phyloP scores from a whole-genome alignment of 331 rosid genomes.

The Quercus phellos region DNA sequence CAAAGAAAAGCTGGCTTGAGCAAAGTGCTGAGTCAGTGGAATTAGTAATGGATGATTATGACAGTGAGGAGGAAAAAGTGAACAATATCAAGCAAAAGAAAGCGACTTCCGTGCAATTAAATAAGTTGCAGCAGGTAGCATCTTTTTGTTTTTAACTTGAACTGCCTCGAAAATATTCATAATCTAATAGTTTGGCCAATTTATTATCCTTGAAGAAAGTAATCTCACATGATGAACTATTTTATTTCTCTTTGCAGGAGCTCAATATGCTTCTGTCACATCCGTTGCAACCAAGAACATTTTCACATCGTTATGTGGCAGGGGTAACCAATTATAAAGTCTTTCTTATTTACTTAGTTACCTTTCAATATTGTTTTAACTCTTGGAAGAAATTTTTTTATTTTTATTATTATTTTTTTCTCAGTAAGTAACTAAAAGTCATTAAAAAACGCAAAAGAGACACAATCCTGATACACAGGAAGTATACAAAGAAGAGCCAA shows the following conservation, averaged over 20 bases:
- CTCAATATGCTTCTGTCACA: constrained; percentile 62
- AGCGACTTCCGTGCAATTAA: constrained; percentile 54
- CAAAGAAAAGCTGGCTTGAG: constrained; percentile 75
- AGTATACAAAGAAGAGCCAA: no score
- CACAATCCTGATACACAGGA: no score
- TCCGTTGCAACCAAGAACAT: constrained; percentile 77
- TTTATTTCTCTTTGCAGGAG: constrained; percentile 47
- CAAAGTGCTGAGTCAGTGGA: constrained; percentile 73
- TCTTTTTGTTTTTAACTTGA: not conserved
- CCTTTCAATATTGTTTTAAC: not conserved
- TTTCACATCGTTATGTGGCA: constrained; percentile 82
- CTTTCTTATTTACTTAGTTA: not conserved
- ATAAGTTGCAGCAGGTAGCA: constrained; percentile 68
- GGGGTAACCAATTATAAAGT: constrained; percentile 54
- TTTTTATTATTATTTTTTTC: no score
- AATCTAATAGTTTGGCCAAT: not conserved
- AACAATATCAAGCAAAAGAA: constrained; percentile 58
- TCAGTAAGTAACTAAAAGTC: no score
- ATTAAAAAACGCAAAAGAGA: no score
- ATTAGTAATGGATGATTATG: constrained; percentile 49
- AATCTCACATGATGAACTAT: not conserved
- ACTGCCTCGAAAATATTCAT: not conserved
- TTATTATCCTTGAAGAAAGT: not conserved
- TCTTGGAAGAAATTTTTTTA: not conserved
- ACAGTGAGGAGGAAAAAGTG: constrained; percentile 80